Evolutionary conservation across 1,284 basidiomycete species (phyloP).

Genomic region (Abortiporus biennis): DNA sequence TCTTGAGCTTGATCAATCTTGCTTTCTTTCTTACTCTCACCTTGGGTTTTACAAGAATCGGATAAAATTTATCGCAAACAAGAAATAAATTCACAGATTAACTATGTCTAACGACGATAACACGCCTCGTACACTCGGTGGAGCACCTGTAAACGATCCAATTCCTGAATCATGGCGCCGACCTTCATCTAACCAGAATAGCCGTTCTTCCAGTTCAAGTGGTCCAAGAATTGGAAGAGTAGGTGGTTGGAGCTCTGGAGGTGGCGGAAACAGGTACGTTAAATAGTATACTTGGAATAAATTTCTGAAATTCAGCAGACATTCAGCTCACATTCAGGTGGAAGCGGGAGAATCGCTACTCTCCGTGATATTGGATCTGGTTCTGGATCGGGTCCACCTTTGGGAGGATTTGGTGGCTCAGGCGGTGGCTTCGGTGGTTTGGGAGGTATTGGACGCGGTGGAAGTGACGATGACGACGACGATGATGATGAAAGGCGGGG

Average conservation of each 20-base stretch:
- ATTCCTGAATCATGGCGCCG: background rate
- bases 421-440: slow-evolving; percentile 3
- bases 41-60: no score
- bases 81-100: no score
- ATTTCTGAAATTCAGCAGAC: slow-evolving; percentile 1
- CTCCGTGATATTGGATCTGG: slow-evolving; percentile 16
- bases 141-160: background rate
- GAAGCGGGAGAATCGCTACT: slow-evolving; percentile 14
- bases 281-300: slow-evolving; percentile 5
- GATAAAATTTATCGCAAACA: no score
- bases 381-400: slow-evolving; percentile 10
- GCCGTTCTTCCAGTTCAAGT: no score
- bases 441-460: slow-evolving; percentile 13
- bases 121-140: background rate
- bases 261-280: no score
- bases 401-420: slow-evolving; percentile 10
- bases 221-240: slow-evolving; percentile 11
- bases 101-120: slow-evolving; percentile 2
- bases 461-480: slow-evolving; percentile 22
- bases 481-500: slow-evolving; percentile 47
- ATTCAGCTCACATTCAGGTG: background rate
- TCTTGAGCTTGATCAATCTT: no score
- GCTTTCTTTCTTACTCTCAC: no score
- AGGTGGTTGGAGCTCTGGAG: slow-evolving; percentile 10
- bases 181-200: no score